Conservation (phyloP, 352 stramenopile species). For the Thraustochytrium sp. region DNA sequence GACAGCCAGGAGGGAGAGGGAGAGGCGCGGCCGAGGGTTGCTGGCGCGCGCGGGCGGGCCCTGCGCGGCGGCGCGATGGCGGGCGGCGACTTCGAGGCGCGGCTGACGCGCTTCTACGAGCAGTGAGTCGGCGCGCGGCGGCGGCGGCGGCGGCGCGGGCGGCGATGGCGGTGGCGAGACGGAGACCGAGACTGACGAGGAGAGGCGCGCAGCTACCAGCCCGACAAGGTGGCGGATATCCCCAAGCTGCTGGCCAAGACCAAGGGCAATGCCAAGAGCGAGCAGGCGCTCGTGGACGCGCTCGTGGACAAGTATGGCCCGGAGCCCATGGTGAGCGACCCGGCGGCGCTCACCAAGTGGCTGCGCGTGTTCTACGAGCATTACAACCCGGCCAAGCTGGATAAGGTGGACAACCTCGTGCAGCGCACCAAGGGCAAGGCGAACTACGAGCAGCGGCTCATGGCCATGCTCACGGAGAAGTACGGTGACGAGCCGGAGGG, state of each 20-base stretch:
- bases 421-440: constrained; percentile 30
- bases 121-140: constrained; percentile 13
- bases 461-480: constrained; percentile 43
- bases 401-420: constrained; percentile 36
- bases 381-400: constrained; percentile 40
- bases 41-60: neutral
- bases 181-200: neutral
- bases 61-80: neutral
- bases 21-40: neutral
- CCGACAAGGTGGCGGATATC: constrained; percentile 25
- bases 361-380: constrained; percentile 1
- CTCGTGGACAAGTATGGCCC: constrained; percentile 42
- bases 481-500: constrained; percentile 21
- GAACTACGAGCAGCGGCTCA: constrained; percentile 35
- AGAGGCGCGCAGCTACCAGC: constrained; percentile 3
- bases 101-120: constrained; percentile 34
- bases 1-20: neutral
- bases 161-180: neutral
- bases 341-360: neutral
- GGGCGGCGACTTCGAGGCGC: neutral
- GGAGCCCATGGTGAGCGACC: constrained; percentile 36
- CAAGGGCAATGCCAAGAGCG: neutral
- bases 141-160: neutral
- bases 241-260: constrained; percentile 33
- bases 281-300: constrained; percentile 29